Evolutionary conservation across 2,329 filamentous ascomycete species (phyloP).

Genomic region (Ophiostoma perfectum): DNA sequence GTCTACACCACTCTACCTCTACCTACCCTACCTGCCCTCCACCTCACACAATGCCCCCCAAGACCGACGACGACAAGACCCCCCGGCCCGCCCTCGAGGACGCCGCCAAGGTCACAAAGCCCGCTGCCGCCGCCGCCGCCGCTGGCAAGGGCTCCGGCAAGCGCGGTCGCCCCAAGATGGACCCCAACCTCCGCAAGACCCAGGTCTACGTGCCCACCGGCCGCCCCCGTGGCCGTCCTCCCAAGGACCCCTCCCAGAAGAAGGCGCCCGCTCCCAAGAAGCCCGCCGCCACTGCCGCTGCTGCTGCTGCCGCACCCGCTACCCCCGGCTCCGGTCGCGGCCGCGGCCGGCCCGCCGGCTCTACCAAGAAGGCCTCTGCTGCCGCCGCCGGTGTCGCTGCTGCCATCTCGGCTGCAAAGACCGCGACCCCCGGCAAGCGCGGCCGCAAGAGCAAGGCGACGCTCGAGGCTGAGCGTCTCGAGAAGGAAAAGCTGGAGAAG

Average conservation of each 20-base stretch:
- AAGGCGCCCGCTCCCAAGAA: constrained; percentile 23
- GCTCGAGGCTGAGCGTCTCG: constrained; percentile 24
- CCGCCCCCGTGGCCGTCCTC: constrained; percentile 27
- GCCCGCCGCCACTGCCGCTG: neutral
- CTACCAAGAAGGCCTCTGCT: constrained; percentile 23
- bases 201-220: constrained; percentile 28
- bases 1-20: neutral
- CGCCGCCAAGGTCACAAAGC: constrained; percentile 27
- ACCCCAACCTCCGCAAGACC: constrained; percentile 28
- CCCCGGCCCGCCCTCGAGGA: constrained; percentile 26
- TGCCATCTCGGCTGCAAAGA: constrained; percentile 16
- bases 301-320: neutral
- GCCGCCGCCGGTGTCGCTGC: constrained; percentile 14
- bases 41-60: constrained; percentile 23
- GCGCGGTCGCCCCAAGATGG: constrained; percentile 29
- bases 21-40: neutral
- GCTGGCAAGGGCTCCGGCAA: constrained; percentile 26
- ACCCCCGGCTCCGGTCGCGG: constrained; percentile 23
- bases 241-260: constrained; percentile 26
- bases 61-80: constrained; percentile 20
- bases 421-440: constrained; percentile 24
- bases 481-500: constrained; percentile 12
- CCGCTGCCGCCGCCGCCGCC: neutral
- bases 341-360: constrained; percentile 26
- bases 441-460: constrained; percentile 28